Base-by-base conservation (phyloP, 805 yeast species). In the Metschnikowia santaceciliae region DNA sequence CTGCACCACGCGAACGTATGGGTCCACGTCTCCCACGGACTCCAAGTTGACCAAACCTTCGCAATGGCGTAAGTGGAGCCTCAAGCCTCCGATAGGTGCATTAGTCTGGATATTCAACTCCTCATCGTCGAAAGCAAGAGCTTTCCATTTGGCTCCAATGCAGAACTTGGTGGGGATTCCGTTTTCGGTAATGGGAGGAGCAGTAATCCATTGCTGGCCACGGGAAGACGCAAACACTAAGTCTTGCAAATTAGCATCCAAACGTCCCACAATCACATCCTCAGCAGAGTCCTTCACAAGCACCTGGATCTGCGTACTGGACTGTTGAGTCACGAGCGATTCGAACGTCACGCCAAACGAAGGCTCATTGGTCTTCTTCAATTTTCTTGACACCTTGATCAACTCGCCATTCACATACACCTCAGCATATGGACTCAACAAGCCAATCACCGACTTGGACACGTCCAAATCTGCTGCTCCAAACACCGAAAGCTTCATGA, bases 21-120 rank as follows among this genome's bases (percentile, higher is more conserved):
- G 94, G 66, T 88, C 91, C 59, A 86, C 82, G 50, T 78, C 80
- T 50, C 94, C 92, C 46, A 86, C 78, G 14, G 83, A 76, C 57
- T 85, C 87, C 58, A 86, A 68, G 58, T 82, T 72, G 57, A 76
- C 71, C 58, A 83, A 67, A 38, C 80, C 78, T 10, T 63, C 63
- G 15, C 84, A 86, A 33, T 73, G 68, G 52, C 82, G 75, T 45
- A 88, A 58, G 59, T 81, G 82, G 36, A 88, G 60, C 69, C 84
- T 79, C 26, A 83, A 63, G 38, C 82, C 82, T 57, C 92, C 96
- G 54, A 88, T 72, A 37, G 92, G 82, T 13, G 86, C 81, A 57
- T 73, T 70, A 47, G 73, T 74, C 45, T 71, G 68, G 13, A 74
- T 70, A 46, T 75, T 70, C 1, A 74, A 69, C 44, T 75, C 77